phyloP scores from a whole-genome alignment of 1,284 basidiomycete species.

The Pseudozyma hubeiensis region DNA sequence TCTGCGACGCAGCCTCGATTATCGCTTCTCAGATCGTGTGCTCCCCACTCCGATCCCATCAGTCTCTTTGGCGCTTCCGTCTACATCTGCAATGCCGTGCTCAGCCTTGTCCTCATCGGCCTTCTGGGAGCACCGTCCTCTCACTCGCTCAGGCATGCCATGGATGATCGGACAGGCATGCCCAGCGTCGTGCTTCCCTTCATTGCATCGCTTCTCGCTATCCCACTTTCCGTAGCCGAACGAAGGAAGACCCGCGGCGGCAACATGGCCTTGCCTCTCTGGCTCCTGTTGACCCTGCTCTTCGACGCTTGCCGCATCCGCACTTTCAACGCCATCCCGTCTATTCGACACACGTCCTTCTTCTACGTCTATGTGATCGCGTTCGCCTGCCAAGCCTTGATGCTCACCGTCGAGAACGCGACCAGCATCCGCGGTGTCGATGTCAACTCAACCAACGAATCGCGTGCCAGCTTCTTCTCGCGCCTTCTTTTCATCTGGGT shows the following conservation, averaged over 20 bases:
- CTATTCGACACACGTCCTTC: constrained; percentile 30
- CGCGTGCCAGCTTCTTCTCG: constrained; percentile 52
- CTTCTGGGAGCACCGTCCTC: constrained; percentile 22
- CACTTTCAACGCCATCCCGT: constrained; percentile 40
- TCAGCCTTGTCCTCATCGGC: constrained; percentile 25
- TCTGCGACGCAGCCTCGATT: constrained; percentile 13
- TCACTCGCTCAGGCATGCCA: constrained; percentile 9
- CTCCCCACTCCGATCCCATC: constrained; percentile 33
- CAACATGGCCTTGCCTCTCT: constrained; percentile 43
- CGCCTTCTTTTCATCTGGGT: constrained; percentile 55
- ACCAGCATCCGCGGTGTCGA: constrained; percentile 24
- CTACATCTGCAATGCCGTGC: constrained; percentile 30
- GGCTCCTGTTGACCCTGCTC: constrained; percentile 42
- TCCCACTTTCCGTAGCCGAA: constrained; percentile 37
- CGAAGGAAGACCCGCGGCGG: constrained; percentile 48
- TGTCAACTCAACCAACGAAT: constrained; percentile 40
- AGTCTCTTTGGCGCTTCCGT: constrained; percentile 37
- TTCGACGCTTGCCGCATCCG: constrained; percentile 50
- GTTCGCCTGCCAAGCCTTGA: constrained; percentile 41
- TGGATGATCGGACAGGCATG: constrained; percentile 18
- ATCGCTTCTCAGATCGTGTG: constrained; percentile 18
- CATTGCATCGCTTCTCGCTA: constrained; percentile 23
- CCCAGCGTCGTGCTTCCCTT: constrained; percentile 37
- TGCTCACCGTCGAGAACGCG: constrained; percentile 50
- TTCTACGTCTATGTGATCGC: constrained; percentile 37